These are phyloP conservation scores for Phialophora macrospora DNA, from an alignment of 2,329 filamentous ascomycete species.

Conservation along the genomic window DNA sequence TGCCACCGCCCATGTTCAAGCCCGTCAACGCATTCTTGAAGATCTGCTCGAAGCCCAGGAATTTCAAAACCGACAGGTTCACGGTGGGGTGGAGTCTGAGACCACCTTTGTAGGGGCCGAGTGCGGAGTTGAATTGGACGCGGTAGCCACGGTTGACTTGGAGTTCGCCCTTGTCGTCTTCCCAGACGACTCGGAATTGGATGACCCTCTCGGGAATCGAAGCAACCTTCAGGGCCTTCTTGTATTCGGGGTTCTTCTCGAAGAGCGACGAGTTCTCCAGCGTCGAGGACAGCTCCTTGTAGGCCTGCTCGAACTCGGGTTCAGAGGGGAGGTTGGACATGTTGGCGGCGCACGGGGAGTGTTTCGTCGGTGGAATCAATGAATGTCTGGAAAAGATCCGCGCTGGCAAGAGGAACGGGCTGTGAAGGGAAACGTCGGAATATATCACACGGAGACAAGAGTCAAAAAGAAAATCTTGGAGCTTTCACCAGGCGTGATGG, in stretches of 20 bases:
- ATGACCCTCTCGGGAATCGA: constrained; percentile 93
- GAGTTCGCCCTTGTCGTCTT: constrained; percentile 85
- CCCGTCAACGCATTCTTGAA: constrained; percentile 99
- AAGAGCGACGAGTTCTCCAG: constrained; percentile 94
- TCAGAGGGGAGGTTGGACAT: constrained; percentile 87
- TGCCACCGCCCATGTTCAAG: constrained; percentile 93
- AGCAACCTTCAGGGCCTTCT: constrained; percentile 83
- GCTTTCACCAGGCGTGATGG: neutral
- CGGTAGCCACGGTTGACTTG: constrained; percentile 95
- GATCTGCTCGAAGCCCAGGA: constrained; percentile 98
- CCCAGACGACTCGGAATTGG: constrained; percentile 97
- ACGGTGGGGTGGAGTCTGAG: constrained; percentile 87
- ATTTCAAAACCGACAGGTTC: constrained; percentile 79
- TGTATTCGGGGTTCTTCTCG: constrained; percentile 91
- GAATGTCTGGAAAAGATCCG: neutral
- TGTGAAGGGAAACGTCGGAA: neutral
- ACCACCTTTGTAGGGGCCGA: constrained; percentile 98
- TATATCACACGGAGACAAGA: neutral
- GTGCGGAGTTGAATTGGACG: constrained; percentile 97
- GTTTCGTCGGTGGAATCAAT: neutral
- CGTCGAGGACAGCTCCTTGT: constrained; percentile 93
- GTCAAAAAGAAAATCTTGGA: neutral
- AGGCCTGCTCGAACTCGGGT: constrained; percentile 98
- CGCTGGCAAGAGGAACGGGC: neutral
- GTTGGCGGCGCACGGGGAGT: neutral